phyloP scores from a whole-genome alignment of 768 basidiomycete species.

The Auricularia auricula-judae region DNA sequence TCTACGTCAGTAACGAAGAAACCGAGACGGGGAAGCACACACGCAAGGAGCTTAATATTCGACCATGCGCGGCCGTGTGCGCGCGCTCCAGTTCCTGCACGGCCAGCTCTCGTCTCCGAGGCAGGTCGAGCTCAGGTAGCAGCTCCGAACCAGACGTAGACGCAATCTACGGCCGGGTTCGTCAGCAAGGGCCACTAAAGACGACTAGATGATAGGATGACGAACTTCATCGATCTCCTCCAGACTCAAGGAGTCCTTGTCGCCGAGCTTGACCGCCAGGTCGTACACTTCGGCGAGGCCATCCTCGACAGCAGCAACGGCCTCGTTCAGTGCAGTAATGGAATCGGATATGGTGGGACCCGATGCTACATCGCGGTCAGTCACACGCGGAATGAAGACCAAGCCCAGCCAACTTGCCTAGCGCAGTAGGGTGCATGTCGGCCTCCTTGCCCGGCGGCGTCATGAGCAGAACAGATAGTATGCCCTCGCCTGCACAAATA shows the following conservation, averaged over 20 bases:
- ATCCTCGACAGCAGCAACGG: conserved; percentile 49
- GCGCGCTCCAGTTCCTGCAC: conserved; percentile 47
- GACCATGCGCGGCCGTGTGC: conserved; percentile 26
- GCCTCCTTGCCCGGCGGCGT: neutral
- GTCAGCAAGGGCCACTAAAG: neutral
- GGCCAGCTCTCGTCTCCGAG: conserved; percentile 59
- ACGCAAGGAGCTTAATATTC: conserved; percentile 50
- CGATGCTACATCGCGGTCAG: conserved; percentile 35
- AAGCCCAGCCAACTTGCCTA: neutral
- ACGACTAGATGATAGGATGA: neutral
- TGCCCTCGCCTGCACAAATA: neutral
- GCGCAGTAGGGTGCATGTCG: neutral
- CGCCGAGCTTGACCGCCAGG: conserved; percentile 57
- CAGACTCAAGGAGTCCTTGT: conserved; percentile 58
- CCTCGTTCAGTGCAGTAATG: conserved; percentile 51
- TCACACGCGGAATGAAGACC: neutral
- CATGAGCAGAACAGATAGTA: neutral
- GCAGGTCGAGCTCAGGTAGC: conserved; percentile 55
- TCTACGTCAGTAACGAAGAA: no score
- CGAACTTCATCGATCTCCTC: conserved; percentile 66
- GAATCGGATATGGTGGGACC: conserved; percentile 69
- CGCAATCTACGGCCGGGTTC: conserved; percentile 6
- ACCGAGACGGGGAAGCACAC: conserved; percentile 12
- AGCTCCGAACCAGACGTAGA: conserved; percentile 32
- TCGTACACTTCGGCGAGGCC: conserved; percentile 57